A percentile compares a stretch with the other conserved stretches of the same genome.
These are phyloP conservation scores for Fusarium mundagurra DNA, from an alignment of 2,329 filamentous ascomycete genomes.

Conservation along the genomic window DNA sequence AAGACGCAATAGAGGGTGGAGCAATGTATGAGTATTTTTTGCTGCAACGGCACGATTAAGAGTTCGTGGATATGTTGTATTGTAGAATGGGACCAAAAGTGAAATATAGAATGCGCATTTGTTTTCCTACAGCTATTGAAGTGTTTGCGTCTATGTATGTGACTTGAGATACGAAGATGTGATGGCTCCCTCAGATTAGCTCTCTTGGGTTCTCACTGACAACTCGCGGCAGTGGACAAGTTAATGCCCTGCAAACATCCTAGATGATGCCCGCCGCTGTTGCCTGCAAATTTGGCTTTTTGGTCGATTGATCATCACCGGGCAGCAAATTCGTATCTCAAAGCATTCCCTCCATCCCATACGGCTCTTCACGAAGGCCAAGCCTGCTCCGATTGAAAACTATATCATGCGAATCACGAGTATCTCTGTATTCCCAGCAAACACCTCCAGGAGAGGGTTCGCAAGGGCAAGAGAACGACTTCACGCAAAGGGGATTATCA, in stretches of 20 bases:
- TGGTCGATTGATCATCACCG: conserved; percentile 64
- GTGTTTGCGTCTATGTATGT: not conserved
- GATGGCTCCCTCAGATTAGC: conserved; percentile 63
- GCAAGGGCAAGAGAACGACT: conserved; percentile 24
- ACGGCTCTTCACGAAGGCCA: conserved; percentile 14
- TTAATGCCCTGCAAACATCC: conserved; percentile 10
- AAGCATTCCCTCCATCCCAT: not conserved
- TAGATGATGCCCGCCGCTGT: conserved; percentile 45
- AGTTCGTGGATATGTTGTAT: conserved; percentile 17
- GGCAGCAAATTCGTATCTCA: conserved; percentile 43
- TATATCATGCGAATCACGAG: conserved; percentile 52
- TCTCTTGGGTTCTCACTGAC: conserved; percentile 65
- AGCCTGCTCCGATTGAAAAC: conserved; percentile 66
- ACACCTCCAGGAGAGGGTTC: not conserved
- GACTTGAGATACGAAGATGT: conserved; percentile 22
- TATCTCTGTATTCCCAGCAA: conserved; percentile 7
- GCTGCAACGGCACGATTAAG: conserved; percentile 8
- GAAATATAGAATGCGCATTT: conserved; percentile 38
- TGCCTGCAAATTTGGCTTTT: conserved; percentile 69
- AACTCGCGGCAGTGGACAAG: conserved; percentile 50
- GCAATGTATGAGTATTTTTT: conserved; percentile 25
- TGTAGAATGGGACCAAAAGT: conserved; percentile 38
- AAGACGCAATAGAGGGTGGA: conserved; percentile 56
- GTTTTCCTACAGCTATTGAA: conserved; percentile 8
- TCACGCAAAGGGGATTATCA: conserved; percentile 40